Base-by-base conservation (phyloP, 2,329 filamentous ascomycete species). In the Aspergillus chevalieri region DNA sequence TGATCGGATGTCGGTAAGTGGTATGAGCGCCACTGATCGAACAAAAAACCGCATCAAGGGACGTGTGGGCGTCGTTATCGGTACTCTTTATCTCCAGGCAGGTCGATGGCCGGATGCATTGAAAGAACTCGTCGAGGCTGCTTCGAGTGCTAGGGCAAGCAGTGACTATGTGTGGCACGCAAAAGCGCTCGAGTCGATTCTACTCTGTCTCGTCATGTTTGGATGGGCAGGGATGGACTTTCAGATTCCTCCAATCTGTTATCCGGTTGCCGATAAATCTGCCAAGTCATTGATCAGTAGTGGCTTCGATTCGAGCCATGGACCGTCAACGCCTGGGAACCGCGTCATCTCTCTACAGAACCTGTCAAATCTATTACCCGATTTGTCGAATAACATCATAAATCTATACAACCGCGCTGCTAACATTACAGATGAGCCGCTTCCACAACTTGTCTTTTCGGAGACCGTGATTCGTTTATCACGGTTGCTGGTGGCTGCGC, bases 121-220 rank as follows among this genome's bases (percentile, higher is more conserved):
- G 43, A 86, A 83, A 65, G 89, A 95, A 64, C 79, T 96, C 19
- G 77, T 83, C 8, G 92, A 96, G 52, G 89, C 86, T 47, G 90
- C 87, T 2, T 80, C 81, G 8, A 82, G 85, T 58, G 86, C 89
- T 14, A 86, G 89, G 59, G 84, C 83, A 34, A 80, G 87, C 51
- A 91, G 89, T 60, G 93, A 98, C 69, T 89, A 95, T 68, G 68
- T 97, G n/a, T 98, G 93, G 92, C 89, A 96, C 71, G 93, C 88
- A 15, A 97, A 97, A 70, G 91, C 89, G 1, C 76, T 98, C 17
- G 94, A 98, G 65, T 83, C 91, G 24, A 88, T 95, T 52, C 74
- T 93, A 43, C 78, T 95, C 22, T 89, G 86, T 62, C 78, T 97
- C 57, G 65, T 97, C 38, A 80, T 97, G 60, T 82, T 95, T 53